Evolutionary conservation across 345 rosid species (phyloP), one percentile per base, ranked within the genome.

Genomic region (Gossypium rotundifolium): DNA sequence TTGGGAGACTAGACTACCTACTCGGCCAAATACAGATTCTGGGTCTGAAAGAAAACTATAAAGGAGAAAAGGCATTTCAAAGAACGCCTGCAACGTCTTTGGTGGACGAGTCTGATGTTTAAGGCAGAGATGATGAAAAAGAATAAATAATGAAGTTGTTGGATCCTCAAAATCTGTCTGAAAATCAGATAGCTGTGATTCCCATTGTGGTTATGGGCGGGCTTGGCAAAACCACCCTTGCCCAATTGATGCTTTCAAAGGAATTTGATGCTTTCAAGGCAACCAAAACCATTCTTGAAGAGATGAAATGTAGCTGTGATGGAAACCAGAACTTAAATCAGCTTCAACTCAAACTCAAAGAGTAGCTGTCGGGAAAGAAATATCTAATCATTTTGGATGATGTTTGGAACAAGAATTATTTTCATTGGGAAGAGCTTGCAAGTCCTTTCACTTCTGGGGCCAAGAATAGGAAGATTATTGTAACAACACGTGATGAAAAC

Each of bases 351-450:
- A 33, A 75, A 59, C 51, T 84, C 63, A 72, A 71, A 40, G 59
- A 61, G 62, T 25, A 58, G 18, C n/a, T 82, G 33, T 63, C 4
- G 0, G 83, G 77, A 10, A 42, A 3, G 70, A 84, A 25, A 33
- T 80, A 75, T 73, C 66, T 79, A 17, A 58, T 84, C 25, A 70
- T 82, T 52, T 11, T 81, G 16, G 83, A 84, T 52, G 87, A 79
- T 75, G 73, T 81, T 40, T 70, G 76, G 76, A 44, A 22, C 1
- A 25, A 59, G 49, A 65, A 46, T 42, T 61, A 74, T 64, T 18
- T 5, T 29, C 77, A 79, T 1, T 81, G 85, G 85, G 79, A 75
- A 27, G 63, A 73, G 9, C 2, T 83, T 7, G 9, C 49, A 40
- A 46, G 53, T 18, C 78, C 83, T 45, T 46, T 80, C 3, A 71